Conservation (phyloP, 768 basidiomycete genomes). For the Collybia nuda region DNA sequence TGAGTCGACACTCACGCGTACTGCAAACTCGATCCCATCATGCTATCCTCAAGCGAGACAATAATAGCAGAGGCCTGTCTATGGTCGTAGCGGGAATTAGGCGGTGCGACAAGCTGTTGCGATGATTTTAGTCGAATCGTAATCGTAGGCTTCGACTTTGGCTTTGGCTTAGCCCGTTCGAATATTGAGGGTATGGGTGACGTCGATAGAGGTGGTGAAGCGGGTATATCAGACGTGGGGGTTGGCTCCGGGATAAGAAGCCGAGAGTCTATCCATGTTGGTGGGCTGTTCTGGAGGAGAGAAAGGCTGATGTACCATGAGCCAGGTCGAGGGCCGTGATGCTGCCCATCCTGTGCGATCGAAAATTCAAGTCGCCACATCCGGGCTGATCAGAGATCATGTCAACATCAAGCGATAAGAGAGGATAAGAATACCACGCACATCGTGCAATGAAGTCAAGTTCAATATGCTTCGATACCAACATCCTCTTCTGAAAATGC, state of each 20-base stretch:
- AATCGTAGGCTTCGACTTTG: slow-evolving; percentile 31
- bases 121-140: slow-evolving; percentile 35
- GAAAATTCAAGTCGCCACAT: slow-evolving; percentile 56
- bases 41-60: slow-evolving; percentile 38
- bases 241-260: slow-evolving; percentile 40
- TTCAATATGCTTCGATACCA: slow-evolving; percentile 49
- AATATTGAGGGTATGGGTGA: slow-evolving; percentile 9
- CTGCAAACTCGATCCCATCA: slow-evolving; percentile 44
- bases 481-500: slow-evolving; percentile 73
- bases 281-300: slow-evolving; percentile 54
- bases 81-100: slow-evolving; percentile 1
- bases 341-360: slow-evolving; percentile 20
- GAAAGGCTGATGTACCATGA: slow-evolving; percentile 52
- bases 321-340: slow-evolving; percentile 25
- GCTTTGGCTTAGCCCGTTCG: slow-evolving; percentile 9
- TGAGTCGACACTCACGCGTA: slow-evolving; percentile 42
- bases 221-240: slow-evolving; percentile 1
- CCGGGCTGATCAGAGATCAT: slow-evolving; percentile 31
- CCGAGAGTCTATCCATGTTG: slow-evolving; percentile 55
- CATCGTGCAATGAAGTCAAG: slow-evolving; percentile 68
- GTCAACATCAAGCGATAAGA: slow-evolving; percentile 14
- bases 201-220: neutral
- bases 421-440: slow-evolving; percentile 15
- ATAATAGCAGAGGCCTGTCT: slow-evolving; percentile 26
- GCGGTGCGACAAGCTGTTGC: slow-evolving; percentile 29